phyloP scores from a whole-genome alignment of 371 early-diverging fungal species.

The Batkoa obscura region DNA sequence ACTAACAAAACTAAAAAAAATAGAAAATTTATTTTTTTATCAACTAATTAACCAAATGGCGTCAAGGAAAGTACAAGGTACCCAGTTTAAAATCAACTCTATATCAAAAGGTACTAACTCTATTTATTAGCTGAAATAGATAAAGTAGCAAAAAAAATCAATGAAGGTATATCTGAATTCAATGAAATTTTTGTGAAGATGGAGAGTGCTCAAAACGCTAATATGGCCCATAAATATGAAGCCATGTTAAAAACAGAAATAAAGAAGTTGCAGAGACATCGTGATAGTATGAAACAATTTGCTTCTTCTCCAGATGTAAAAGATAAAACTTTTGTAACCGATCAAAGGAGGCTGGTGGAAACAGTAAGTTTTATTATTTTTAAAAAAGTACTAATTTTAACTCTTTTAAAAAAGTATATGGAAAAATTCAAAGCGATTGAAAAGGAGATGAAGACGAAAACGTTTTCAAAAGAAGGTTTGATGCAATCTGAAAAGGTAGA shows the following conservation, averaged over 20 bases:
- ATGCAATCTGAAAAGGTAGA: constrained; percentile 59
- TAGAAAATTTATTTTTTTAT: too few relatives aligned
- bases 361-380: constrained; percentile 18
- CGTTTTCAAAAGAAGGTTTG: constrained; percentile 91
- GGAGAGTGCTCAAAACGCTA: constrained; percentile 46
- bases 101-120: background rate
- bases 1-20: too few relatives aligned
- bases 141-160: constrained; percentile 79
- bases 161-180: constrained; percentile 88
- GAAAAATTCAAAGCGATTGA: constrained; percentile 93
- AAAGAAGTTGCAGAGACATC: constrained; percentile 84
- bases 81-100: too few relatives aligned
- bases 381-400: background rate
- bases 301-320: constrained; percentile 81
- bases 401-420: constrained; percentile 56
- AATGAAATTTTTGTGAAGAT: constrained; percentile 82
- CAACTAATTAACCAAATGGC: too few relatives aligned
- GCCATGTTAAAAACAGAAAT: constrained; percentile 93
- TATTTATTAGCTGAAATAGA: constrained; percentile 71
- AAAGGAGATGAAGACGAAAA: constrained; percentile 96
- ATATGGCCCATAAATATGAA: constrained; percentile 92
- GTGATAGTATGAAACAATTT: constrained; percentile 96
- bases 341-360: constrained; percentile 85
- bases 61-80: too few relatives aligned
- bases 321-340: constrained; percentile 74